Percentiles rank a stretch among this genome's conserved stretches.
Conservation (phyloP, 768 basidiomycete genomes). For the Melanogaster broomeanus region DNA sequence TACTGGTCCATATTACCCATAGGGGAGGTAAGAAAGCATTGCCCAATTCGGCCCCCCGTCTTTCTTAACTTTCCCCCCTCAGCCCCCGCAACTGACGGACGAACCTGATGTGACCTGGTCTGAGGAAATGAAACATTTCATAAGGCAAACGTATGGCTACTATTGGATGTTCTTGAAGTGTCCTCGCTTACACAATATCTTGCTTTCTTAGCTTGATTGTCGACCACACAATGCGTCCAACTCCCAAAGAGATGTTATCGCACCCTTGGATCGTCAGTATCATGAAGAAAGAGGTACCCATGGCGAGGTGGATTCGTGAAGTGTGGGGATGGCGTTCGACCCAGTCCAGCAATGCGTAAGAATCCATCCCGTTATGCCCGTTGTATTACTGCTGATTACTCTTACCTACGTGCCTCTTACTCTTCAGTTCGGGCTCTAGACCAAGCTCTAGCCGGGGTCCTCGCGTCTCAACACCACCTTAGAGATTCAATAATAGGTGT, state of each 20-base stretch:
- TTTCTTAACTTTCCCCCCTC: constrained; percentile 16
- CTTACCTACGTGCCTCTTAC: neutral
- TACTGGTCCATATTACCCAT: constrained; percentile 88
- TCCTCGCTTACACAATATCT: constrained; percentile 2
- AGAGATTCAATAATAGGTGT: constrained; percentile 12
- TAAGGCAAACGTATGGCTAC: constrained; percentile 72
- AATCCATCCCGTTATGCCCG: neutral
- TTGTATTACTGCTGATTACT: neutral
- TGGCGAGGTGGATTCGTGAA: constrained; percentile 86
- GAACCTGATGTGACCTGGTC: constrained; percentile 69
- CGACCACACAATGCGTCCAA: constrained; percentile 67
- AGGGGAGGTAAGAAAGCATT: constrained; percentile 56
- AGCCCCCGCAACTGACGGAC: constrained; percentile 85
- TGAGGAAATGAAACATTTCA: constrained; percentile 88
- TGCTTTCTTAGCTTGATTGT: constrained; percentile 59
- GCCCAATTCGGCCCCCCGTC: constrained; percentile 5
- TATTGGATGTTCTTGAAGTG: neutral
- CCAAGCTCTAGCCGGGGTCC: constrained; percentile 32
- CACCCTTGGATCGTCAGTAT: constrained; percentile 82
- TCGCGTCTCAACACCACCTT: constrained; percentile 17
- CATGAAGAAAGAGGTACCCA: constrained; percentile 83
- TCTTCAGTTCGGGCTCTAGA: constrained; percentile 24
- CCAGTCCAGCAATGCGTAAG: constrained; percentile 28
- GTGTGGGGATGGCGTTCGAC: constrained; percentile 77
- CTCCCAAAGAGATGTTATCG: constrained; percentile 77